Evolutionary conservation across 2,329 filamentous ascomycete species (phyloP), one percentile per base, ranked within the genome.

Genomic region (Cytospora schulzeri): DNA sequence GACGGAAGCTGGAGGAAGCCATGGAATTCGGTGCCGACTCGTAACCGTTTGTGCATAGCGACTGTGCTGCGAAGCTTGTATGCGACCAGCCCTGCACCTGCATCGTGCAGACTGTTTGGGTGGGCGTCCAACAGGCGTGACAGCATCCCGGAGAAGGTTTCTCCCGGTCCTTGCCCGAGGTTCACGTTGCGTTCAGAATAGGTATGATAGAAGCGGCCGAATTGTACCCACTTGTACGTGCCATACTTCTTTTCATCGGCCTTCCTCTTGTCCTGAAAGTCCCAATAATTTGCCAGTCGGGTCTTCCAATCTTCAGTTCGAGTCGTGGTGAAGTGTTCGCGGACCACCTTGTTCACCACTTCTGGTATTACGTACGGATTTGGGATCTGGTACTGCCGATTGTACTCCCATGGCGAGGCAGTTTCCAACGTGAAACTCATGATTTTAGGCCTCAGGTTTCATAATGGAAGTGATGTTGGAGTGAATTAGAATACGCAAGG

Each of bases 1-100:
- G 8, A 3, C 2, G 64, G 60, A n/a, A 66, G 64, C 22, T 60
- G 11, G 31, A 63, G 12, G 45, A 66, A 66, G 15, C 60, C 52
- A 26, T 63, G 57, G 22, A 66, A 66, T 17, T 59, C 41, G 26
- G 41, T 56, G 35, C 60, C 45, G 22, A 12, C 9, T 3, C 60
- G 56, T 15, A 1, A 0, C 15, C n/a, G 29, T 4, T 50, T 50
- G 60, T 29, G 48, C 19, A 35, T 26, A 4, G 57, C 31, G 22
- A 63, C 1, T 9, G 29, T 38, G 28, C 29, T 24, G n/a, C 22
- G 33, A 41, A 53, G 31, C n/a, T 28, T 28, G 15, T 33, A 41
- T 50, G 56, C 38, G 2, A 19, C 24, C 8, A 35, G 8, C 9
- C 19, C 29, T 6, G 19, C 7, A 11, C n/a, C 26, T 24, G n/a